phyloP scores from a whole-genome alignment of 352 stramenopile species.

The Globisporangium parvum region DNA sequence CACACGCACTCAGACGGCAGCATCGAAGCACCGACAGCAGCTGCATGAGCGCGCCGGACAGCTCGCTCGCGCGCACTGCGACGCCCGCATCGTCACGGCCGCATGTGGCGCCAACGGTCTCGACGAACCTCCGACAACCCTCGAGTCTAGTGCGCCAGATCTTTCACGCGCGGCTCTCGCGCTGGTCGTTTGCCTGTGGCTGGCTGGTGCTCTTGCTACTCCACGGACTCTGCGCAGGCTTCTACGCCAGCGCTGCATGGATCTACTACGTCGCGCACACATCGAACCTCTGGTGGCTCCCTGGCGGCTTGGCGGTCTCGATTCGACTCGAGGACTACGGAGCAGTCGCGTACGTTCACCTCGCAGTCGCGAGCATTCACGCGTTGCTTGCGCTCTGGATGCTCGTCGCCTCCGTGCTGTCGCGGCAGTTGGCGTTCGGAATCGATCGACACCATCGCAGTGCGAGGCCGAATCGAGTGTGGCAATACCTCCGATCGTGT shows the following conservation, averaged over 20 bases:
- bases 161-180: constrained; percentile 5
- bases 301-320: constrained; percentile 2
- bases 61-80: no score
- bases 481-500: neutral
- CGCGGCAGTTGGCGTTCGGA: neutral
- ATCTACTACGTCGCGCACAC: constrained; percentile 3
- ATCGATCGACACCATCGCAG: neutral
- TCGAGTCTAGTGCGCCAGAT: constrained; percentile 2
- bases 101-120: no score
- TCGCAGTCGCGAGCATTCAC: neutral
- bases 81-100: no score
- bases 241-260: constrained; percentile 4
- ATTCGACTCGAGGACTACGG: constrained; percentile 1
- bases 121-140: no score
- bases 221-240: constrained; percentile 3
- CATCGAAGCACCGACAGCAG: no score
- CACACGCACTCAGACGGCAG: no score
- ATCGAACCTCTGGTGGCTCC: constrained; percentile 4
- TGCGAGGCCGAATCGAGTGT: neutral
- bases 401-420: neutral
- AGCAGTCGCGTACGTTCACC: neutral
- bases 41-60: no score
- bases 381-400: neutral
- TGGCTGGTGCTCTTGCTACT: constrained; percentile 7
- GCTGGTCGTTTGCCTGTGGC: constrained; percentile 1